Percentiles rank a stretch among this genome's conserved stretches.
Conservation (phyloP, 805 yeast species). For the Myxozyma kluyveri region DNA sequence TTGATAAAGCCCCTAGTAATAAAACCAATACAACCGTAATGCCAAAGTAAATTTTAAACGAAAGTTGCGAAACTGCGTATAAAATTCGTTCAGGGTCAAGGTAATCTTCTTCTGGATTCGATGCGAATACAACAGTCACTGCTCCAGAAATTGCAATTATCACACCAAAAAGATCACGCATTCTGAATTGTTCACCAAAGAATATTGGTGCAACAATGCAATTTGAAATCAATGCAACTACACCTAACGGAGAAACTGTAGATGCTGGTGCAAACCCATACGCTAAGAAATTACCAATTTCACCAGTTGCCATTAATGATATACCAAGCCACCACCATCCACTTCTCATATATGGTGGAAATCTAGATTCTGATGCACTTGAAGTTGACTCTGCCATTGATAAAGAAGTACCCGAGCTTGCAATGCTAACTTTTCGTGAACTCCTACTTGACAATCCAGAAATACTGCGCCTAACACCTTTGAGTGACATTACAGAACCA, state of each 20-base stretch:
- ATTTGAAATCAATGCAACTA: slow-evolving; percentile 49
- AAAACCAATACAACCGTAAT: slow-evolving; percentile 30
- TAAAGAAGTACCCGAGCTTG: neutral
- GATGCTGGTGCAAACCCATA: slow-evolving; percentile 51
- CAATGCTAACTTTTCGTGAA: neutral
- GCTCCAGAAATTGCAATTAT: slow-evolving; percentile 45
- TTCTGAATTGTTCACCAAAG: slow-evolving; percentile 43
- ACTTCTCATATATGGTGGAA: slow-evolving; percentile 24
- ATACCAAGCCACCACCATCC: slow-evolving; percentile 46
- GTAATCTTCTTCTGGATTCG: slow-evolving; percentile 33
- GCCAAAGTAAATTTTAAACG: slow-evolving; percentile 35
- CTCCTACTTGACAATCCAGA: neutral
- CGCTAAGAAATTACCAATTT: slow-evolving; percentile 48
- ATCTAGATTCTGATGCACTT: slow-evolving; percentile 3
- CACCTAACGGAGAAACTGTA: slow-evolving; percentile 51
- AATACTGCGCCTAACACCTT: neutral
- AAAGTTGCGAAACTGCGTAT: slow-evolving; percentile 34
- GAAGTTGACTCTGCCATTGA: slow-evolving; percentile 10
- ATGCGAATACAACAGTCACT: slow-evolving; percentile 43
- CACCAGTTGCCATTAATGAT: slow-evolving; percentile 46
- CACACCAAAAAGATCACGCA: slow-evolving; percentile 43
- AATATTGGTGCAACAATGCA: slow-evolving; percentile 49
- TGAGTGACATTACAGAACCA: neutral
- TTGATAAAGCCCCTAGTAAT: slow-evolving; percentile 23
- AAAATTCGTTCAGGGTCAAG: slow-evolving; percentile 32